A percentile compares a stretch with the other conserved stretches of the same genome.
Evolutionary conservation across 2,329 filamentous ascomycete genomes (phyloP).

Genomic region (Plectosphaerella plurivora): DNA sequence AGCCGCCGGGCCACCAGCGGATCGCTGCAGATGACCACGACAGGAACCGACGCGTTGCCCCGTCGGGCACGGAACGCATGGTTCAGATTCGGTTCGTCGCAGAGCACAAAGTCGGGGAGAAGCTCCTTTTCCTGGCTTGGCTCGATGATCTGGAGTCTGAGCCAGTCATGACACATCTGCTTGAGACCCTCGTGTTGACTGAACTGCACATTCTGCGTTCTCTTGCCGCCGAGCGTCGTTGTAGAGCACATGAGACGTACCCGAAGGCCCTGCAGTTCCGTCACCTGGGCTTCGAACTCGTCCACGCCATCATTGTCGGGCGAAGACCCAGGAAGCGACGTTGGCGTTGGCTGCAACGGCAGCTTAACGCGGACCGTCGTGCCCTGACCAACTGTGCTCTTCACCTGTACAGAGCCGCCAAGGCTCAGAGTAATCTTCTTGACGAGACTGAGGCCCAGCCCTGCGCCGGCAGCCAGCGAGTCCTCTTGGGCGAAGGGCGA

Average conservation of each 20-base stretch:
- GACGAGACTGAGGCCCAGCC: conserved; percentile 63
- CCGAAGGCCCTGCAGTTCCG: conserved; percentile 23
- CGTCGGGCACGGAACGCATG: not conserved
- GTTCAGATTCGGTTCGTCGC: conserved; percentile 9
- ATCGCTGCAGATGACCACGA: conserved; percentile 27
- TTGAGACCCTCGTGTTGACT: conserved; percentile 13
- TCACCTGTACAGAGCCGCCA: conserved; percentile 54
- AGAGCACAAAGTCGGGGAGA: conserved; percentile 20
- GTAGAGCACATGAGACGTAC: conserved; percentile 19
- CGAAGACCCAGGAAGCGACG: not conserved
- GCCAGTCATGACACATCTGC: conserved; percentile 26
- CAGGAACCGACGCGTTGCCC: conserved; percentile 7
- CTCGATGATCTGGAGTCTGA: conserved; percentile 22
- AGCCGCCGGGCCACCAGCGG: conserved; percentile 20
- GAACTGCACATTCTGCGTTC: not conserved
- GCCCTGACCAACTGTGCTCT: conserved; percentile 32
- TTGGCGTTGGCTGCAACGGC: conserved; percentile 8
- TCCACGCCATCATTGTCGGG: conserved; percentile 13
- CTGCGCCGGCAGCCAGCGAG: conserved; percentile 53
- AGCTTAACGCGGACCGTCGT: conserved; percentile 29
- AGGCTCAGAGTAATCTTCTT: conserved; percentile 53
- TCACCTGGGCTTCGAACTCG: conserved; percentile 20
- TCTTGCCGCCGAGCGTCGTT: not conserved
- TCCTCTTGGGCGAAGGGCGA: conserved; percentile 64
- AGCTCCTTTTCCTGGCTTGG: conserved; percentile 4